A percentile compares a stretch with the other conserved stretches of the same genome.
Conservation (phyloP, 2,329 filamentous ascomycete genomes). For the Fusarium chaquense region DNA sequence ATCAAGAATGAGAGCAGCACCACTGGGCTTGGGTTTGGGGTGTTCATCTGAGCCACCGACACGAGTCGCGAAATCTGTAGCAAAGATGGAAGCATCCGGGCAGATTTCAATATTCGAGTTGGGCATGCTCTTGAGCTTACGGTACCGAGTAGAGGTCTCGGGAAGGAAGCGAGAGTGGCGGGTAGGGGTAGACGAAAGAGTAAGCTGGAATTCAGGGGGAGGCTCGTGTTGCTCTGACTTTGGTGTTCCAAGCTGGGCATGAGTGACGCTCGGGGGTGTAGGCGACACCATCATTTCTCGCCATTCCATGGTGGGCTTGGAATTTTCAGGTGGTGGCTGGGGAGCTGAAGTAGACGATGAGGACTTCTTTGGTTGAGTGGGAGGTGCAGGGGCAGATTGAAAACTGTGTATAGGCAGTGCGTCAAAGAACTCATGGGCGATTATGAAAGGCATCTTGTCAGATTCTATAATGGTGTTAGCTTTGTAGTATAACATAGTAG, state of each 20-base stretch:
- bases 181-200: slow-evolving; percentile 78
- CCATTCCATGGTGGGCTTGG: slow-evolving; percentile 72
- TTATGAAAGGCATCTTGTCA: slow-evolving; percentile 86
- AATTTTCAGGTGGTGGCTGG: slow-evolving; percentile 50
- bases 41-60: slow-evolving; percentile 76
- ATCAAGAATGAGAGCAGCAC: slow-evolving; percentile 94
- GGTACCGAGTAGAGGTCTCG: slow-evolving; percentile 82
- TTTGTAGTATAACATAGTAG: slow-evolving; percentile 1
- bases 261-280: slow-evolving; percentile 67
- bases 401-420: slow-evolving; percentile 97
- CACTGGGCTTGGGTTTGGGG: slow-evolving; percentile 73
- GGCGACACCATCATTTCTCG: slow-evolving; percentile 83
- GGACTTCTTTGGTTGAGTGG: slow-evolving; percentile 31
- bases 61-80: slow-evolving; percentile 82
- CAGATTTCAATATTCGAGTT: slow-evolving; percentile 88
- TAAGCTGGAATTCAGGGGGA: slow-evolving; percentile 88
- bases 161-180: slow-evolving; percentile 89
- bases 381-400: slow-evolving; percentile 72
- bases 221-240: slow-evolving; percentile 63
- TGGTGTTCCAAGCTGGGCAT: slow-evolving; percentile 66
- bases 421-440: slow-evolving; percentile 99
- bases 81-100: slow-evolving; percentile 85
- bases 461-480: slow-evolving; percentile 59
- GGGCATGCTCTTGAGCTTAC: slow-evolving; percentile 73
- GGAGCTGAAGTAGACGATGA: slow-evolving; percentile 51